Percentiles rank a stretch among this genome's conserved stretches.
These are phyloP conservation scores for Sanghuangporus baumii DNA, from an alignment of 1,284 basidiomycete species.

Conservation along the genomic window DNA sequence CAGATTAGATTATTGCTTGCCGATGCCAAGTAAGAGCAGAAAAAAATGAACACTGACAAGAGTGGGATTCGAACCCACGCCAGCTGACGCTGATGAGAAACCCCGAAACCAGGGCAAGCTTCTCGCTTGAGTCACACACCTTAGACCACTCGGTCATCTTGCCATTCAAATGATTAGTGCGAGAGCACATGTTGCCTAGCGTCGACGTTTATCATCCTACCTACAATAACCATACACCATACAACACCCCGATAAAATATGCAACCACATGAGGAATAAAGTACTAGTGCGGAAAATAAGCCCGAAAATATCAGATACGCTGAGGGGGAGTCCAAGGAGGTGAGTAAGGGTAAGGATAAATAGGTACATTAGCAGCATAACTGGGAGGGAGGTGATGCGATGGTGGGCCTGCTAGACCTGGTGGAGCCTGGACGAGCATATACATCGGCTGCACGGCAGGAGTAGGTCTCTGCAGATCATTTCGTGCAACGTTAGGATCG, in stretches of 20 bases:
- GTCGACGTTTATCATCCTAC: too few species aligned
- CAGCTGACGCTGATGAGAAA: slow-evolving; percentile 18
- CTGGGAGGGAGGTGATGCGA: background rate
- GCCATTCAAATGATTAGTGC: background rate
- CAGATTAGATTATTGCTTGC: background rate
- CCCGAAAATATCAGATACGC: background rate
- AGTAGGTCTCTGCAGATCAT: background rate
- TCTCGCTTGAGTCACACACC: slow-evolving; percentile 18
- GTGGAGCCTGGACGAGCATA: background rate
- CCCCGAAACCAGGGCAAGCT: slow-evolving; percentile 4
- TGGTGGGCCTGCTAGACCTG: background rate
- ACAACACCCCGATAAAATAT: too few species aligned
- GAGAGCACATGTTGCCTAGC: too few species aligned
- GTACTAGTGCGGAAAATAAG: background rate
- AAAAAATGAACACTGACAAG: slow-evolving; percentile 9
- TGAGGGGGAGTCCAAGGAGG: slow-evolving; percentile 4
- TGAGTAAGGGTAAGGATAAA: slow-evolving; percentile 4
- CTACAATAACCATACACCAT: too few species aligned
- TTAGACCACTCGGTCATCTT: slow-evolving; percentile 19
- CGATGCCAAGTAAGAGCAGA: background rate
- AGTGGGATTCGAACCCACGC: slow-evolving; percentile 20
- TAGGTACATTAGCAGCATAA: background rate
- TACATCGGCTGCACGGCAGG: background rate
- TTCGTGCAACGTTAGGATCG: background rate
- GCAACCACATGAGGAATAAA: background rate